Evolutionary conservation across 345 rosid genomes (phyloP), one percentile per base, ranked within the genome.

Genomic region (Limnanthes douglasii): DNA sequence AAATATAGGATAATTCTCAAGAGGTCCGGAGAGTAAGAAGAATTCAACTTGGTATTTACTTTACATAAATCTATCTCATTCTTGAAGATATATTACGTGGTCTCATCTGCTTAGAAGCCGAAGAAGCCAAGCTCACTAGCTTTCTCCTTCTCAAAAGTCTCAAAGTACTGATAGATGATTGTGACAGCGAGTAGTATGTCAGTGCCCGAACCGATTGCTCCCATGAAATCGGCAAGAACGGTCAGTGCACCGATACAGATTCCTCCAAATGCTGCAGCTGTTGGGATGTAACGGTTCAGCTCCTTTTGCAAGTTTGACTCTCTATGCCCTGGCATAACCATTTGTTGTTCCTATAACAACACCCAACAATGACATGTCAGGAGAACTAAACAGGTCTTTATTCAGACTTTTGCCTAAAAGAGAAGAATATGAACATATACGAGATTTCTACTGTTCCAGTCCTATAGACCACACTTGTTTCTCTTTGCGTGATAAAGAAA

Each of bases 301-400:
- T 82, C 90, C 50, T 82, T 78, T 49, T 78, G 88, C 4, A 82
- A 55, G 66, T 78, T 82, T n/a, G 90, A 75, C 37, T 82, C 94
- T 29, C 94, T 67, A 33, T 82, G 94, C 21, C 94, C 90, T 0
- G 94, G 94, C 94, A 82, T 82, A 51, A 81, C 88, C 94, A 81
- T 81, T 77, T 81, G 94, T 73, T 81, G 94, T 60, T 81, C 94
- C 94, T 81, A 34, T 8, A 23, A 5, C 27, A 5, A 5, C 27
- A 23, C 27, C 27, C 27, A n/a, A n/a, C n/a, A n/a, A n/a, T n/a
- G n/a, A n/a, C n/a, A n/a, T n/a, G n/a, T n/a, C n/a, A n/a, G n/a
- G n/a, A n/a, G n/a, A n/a, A n/a, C n/a, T n/a, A n/a, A n/a, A n/a
- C n/a, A n/a, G n/a, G n/a, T n/a, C n/a, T n/a, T n/a, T n/a, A n/a